These are phyloP conservation scores for Penstemon barbatus DNA, from an alignment of 257 asterid species.

Conservation along the genomic window DNA sequence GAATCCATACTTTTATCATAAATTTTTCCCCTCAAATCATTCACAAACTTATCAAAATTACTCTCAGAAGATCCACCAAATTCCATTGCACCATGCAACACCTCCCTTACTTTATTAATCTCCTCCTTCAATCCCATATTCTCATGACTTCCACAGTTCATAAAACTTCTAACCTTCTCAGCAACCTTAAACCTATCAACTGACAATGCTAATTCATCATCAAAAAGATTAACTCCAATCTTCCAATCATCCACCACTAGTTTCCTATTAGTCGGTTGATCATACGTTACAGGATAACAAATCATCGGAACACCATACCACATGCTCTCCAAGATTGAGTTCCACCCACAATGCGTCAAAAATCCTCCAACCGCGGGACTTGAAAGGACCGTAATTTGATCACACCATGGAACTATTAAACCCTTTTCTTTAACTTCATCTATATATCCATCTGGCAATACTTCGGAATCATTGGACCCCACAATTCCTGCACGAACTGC, in stretches of 20 bases:
- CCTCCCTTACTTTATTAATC: constrained; percentile 1
- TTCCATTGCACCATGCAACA: not conserved
- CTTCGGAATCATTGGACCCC: constrained; percentile 20
- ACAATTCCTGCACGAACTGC: constrained; percentile 43
- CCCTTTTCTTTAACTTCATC: constrained; percentile 30
- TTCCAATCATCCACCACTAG: constrained; percentile 33
- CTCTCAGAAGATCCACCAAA: constrained; percentile 18
- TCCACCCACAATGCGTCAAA: constrained; percentile 54
- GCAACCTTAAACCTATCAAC: constrained; percentile 17
- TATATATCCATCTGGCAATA: constrained; percentile 34
- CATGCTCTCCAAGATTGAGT: constrained; percentile 29
- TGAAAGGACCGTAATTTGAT: constrained; percentile 35
- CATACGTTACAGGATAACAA: constrained; percentile 33
- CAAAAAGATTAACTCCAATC: constrained; percentile 22
- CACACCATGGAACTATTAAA: constrained; percentile 48
- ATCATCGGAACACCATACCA: constrained; percentile 36
- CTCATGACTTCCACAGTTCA: not conserved
- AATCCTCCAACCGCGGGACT: constrained; percentile 43
- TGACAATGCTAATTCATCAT: not conserved
- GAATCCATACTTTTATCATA: not conserved
- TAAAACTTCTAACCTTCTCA: constrained; percentile 21
- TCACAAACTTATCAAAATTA: constrained; percentile 3
- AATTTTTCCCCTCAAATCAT: constrained; percentile 3
- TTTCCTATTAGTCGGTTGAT: constrained; percentile 33
- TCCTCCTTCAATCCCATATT: constrained; percentile 3